Evolutionary conservation across 2,329 filamentous ascomycete genomes (phyloP).

Genomic region (Penicillium sp.): DNA sequence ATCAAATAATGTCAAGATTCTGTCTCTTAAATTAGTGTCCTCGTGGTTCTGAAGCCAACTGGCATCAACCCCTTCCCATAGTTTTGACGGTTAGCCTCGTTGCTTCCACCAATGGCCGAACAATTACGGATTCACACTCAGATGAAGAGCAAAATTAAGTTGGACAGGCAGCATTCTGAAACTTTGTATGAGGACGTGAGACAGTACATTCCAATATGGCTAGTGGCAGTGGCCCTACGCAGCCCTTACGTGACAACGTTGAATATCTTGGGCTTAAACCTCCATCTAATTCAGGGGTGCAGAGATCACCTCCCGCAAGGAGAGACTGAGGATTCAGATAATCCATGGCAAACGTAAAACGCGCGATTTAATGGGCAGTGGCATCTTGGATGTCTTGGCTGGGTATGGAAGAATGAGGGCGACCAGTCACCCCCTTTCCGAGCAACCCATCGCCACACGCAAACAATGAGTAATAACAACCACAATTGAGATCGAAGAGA

Average conservation of each 20-base stretch:
- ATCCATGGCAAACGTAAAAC: neutral
- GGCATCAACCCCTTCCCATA: no score
- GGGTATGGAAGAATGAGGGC: neutral
- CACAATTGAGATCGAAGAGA: neutral
- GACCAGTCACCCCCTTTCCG: conserved; percentile 2
- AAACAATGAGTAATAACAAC: conserved; percentile 4
- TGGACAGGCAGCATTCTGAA: neutral
- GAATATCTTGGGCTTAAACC: neutral
- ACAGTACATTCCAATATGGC: neutral
- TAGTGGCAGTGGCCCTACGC: neutral
- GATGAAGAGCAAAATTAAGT: neutral
- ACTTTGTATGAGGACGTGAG: neutral
- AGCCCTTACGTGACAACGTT: conserved; percentile 1
- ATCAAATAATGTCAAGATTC: no score
- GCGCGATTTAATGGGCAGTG: neutral
- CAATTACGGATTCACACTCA: neutral
- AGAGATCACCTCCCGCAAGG: neutral
- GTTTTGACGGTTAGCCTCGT: no score
- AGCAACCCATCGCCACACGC: neutral
- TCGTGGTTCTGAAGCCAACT: no score
- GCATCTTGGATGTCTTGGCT: conserved; percentile 1
- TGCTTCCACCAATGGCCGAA: neutral
- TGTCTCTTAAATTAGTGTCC: no score
- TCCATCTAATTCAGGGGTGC: neutral
- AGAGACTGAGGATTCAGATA: neutral